Conservation (phyloP, 352 stramenopile species). For the Globisporangium acanthophoron region DNA sequence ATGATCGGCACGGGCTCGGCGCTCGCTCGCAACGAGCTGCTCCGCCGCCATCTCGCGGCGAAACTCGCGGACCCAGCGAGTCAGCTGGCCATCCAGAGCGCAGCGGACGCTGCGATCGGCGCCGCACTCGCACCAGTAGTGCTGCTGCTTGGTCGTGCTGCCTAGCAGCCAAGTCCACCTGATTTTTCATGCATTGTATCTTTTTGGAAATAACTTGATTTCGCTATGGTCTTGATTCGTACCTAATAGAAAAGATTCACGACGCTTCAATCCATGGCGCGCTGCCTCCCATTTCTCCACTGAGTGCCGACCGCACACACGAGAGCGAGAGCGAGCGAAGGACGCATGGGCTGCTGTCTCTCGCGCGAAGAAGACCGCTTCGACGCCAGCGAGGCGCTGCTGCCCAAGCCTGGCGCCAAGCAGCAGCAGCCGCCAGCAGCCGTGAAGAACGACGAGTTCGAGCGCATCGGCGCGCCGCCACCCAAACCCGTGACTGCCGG, state of each 20-base stretch:
- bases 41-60: constrained; percentile 43
- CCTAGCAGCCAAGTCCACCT: not conserved
- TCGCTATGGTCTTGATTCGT: not conserved
- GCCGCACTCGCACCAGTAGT: constrained; percentile 38
- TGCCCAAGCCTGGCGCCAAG: constrained; percentile 49
- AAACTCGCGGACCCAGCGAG: constrained; percentile 26
- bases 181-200: too few species aligned
- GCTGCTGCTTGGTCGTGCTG: constrained; percentile 14
- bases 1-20: constrained; percentile 75
- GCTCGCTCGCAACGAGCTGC: constrained; percentile 52
- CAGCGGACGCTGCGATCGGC: constrained; percentile 50
- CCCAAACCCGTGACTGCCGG: constrained; percentile 23
- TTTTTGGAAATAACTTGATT: not conserved
- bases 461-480: constrained; percentile 18
- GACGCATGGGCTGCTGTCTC: constrained; percentile 57
- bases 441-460: constrained; percentile 18
- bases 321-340: not conserved
- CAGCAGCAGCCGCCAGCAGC: constrained; percentile 12
- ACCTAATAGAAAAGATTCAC: not conserved
- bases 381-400: constrained; percentile 41
- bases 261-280: not conserved
- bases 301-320: not conserved
- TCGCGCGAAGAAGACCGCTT: constrained; percentile 66
- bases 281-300: not conserved
- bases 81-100: constrained; percentile 37